phyloP scores from a whole-genome alignment of 257 asterid species.

The Avicennia marina region DNA sequence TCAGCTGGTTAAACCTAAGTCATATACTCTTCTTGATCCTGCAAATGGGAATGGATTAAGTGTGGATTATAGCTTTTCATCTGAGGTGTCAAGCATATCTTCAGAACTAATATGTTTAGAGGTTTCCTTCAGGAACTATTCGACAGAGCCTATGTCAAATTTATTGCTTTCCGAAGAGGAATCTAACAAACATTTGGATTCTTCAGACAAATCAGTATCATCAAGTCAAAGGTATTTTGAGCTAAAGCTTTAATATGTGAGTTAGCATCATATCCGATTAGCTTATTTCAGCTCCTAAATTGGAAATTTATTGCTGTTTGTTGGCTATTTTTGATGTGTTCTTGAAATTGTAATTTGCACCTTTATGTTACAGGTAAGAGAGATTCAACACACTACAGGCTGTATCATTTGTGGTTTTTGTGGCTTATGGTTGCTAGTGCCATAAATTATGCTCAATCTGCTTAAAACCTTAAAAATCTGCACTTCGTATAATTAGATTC shows the following conservation, averaged over 20 bases:
- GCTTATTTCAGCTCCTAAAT: constrained; percentile 8
- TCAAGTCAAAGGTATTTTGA: constrained; percentile 46
- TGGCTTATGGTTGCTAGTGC: too few species aligned
- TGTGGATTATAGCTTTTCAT: constrained; percentile 61
- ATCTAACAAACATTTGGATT: constrained; percentile 35
- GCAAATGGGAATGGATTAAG: constrained; percentile 77
- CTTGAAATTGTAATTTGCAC: constrained; percentile 14
- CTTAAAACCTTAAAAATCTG: too few species aligned
- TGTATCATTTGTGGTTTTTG: too few species aligned
- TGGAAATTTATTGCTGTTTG: constrained; percentile 1
- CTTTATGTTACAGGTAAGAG: not conserved
- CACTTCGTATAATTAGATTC: too few species aligned
- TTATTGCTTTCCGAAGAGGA: constrained; percentile 65
- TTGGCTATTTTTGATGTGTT: constrained; percentile 5
- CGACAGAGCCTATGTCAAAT: constrained; percentile 62
- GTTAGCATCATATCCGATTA: not conserved
- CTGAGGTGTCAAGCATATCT: constrained; percentile 69
- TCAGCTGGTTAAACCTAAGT: constrained; percentile 66
- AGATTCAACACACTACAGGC: not conserved
- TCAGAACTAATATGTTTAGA: constrained; percentile 58
- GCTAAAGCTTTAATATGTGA: constrained; percentile 14
- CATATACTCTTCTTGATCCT: constrained; percentile 62
- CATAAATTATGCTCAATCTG: too few species aligned
- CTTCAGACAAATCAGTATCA: constrained; percentile 48
- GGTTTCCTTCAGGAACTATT: constrained; percentile 58